These are phyloP conservation scores for Ascochyta fabae DNA, from an alignment of 2,329 filamentous ascomycete genomes.

Conservation along the genomic window DNA sequence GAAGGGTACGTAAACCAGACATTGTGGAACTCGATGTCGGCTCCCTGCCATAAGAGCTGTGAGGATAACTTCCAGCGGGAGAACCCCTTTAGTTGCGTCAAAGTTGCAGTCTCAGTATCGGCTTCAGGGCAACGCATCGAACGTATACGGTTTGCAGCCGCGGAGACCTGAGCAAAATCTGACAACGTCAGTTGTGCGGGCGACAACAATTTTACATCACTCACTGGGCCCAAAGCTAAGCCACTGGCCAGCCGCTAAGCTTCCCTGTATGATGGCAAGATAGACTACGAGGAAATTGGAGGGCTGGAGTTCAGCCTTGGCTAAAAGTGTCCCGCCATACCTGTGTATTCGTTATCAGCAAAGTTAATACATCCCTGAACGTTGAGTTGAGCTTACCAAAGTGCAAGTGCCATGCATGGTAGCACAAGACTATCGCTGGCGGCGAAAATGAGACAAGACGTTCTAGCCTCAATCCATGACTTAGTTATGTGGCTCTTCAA, in stretches of 20 bases:
- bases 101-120: neutral
- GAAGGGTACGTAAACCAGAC: slow-evolving; percentile 94
- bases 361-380: too few species aligned
- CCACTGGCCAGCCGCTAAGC: slow-evolving; percentile 36
- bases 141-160: slow-evolving; percentile 31
- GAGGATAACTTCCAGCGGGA: slow-evolving; percentile 15
- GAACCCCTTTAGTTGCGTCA: slow-evolving; percentile 1
- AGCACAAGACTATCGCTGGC: slow-evolving; percentile 66
- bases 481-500: slow-evolving; percentile 71
- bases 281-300: slow-evolving; percentile 35
- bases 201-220: neutral
- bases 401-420: slow-evolving; percentile 51
- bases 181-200: neutral
- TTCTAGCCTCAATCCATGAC: slow-evolving; percentile 72
- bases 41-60: slow-evolving; percentile 32
- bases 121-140: slow-evolving; percentile 12
- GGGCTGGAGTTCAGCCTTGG: slow-evolving; percentile 22
- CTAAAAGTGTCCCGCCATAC: slow-evolving; percentile 35
- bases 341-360: slow-evolving; percentile 6
- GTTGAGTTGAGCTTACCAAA: slow-evolving; percentile 31
- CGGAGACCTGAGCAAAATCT: slow-evolving; percentile 37
- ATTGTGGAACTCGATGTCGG: slow-evolving; percentile 72
- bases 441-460: slow-evolving; percentile 28
- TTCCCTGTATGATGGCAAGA: slow-evolving; percentile 36
- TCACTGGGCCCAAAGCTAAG: slow-evolving; percentile 38